Conservation (phyloP, 129 eudicot species). For the Mikania micrantha region DNA sequence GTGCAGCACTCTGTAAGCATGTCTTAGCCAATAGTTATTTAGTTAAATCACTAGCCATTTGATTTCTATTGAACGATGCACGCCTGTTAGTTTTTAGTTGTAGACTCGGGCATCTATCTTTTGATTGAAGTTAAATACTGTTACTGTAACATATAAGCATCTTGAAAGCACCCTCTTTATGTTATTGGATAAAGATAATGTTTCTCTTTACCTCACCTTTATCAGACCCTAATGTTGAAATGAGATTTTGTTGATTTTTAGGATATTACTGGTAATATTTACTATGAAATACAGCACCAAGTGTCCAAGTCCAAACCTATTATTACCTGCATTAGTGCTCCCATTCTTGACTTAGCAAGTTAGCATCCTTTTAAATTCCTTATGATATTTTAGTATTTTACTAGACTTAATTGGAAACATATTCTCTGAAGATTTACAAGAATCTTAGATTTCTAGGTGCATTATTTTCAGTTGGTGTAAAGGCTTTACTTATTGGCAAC, state of each 20-base stretch:
- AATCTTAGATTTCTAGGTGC: slow-evolving; percentile 26
- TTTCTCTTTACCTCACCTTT: too few relatives aligned
- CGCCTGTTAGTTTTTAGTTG: not conserved
- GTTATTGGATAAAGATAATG: too few relatives aligned
- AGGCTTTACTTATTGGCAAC: slow-evolving; percentile 19
- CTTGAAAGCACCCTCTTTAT: too few relatives aligned
- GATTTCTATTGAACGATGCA: not conserved
- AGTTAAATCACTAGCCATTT: not conserved
- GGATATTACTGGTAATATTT: not conserved
- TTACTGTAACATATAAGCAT: too few relatives aligned
- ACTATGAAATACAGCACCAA: not conserved
- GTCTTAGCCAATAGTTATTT: not conserved
- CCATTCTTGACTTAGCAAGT: slow-evolving; percentile 13
- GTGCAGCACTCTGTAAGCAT: not conserved
- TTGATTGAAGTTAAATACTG: not conserved
- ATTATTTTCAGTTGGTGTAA: slow-evolving; percentile 15
- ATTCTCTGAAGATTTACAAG: slow-evolving; percentile 25
- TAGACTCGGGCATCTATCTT: not conserved
- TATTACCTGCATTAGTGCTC: slow-evolving; percentile 16
- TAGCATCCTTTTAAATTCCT: slow-evolving; percentile 7
- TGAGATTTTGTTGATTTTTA: too few relatives aligned
- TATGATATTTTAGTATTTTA: slow-evolving; percentile 5
- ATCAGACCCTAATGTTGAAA: too few relatives aligned
- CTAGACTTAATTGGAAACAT: slow-evolving; percentile 17
- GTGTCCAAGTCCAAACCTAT: not conserved